Percentiles rank a stretch among this genome's conserved stretches.
phyloP scores from a whole-genome alignment of 2,329 filamentous ascomycete genomes.

The Microdochium nivale region DNA sequence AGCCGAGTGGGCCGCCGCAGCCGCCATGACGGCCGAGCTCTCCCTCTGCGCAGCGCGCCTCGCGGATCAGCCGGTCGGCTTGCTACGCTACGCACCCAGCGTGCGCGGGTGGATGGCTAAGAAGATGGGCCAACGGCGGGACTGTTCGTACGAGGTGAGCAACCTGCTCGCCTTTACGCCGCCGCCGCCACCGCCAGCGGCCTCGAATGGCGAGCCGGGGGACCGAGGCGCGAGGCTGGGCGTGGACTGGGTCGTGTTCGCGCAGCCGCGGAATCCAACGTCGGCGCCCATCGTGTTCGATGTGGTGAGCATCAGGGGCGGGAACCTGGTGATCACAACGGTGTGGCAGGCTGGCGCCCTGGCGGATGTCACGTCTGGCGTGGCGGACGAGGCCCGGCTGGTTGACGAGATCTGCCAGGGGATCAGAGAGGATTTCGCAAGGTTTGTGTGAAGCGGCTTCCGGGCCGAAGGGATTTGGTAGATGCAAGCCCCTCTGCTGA shows the following conservation, averaged over 20 bases:
- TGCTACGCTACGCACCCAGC: slow-evolving; percentile 30
- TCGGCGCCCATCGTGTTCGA: slow-evolving; percentile 30
- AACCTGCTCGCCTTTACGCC: slow-evolving; percentile 29
- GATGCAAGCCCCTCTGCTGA: too few species aligned
- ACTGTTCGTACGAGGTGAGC: slow-evolving; percentile 34
- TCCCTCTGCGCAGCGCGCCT: slow-evolving; percentile 16
- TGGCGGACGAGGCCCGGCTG: slow-evolving; percentile 15
- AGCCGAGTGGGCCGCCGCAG: slow-evolving; percentile 24
- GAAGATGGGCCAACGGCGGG: slow-evolving; percentile 26
- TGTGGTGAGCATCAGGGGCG: slow-evolving; percentile 27
- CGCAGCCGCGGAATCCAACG: slow-evolving; percentile 29
- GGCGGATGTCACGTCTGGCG: slow-evolving; percentile 14
- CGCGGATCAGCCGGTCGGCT: slow-evolving; percentile 23
- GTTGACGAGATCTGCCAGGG: slow-evolving; percentile 5
- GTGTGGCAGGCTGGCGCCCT: slow-evolving; percentile 34
- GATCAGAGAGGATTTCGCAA: slow-evolving; percentile 4
- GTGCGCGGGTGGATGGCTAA: slow-evolving; percentile 28
- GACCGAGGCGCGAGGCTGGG: slow-evolving; percentile 11
- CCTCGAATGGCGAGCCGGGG: not conserved
- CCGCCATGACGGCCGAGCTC: slow-evolving; percentile 20
- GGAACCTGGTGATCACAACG: slow-evolving; percentile 25
- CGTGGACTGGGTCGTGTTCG: slow-evolving; percentile 27
- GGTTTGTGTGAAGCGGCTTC: not conserved
- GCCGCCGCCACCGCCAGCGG: slow-evolving; percentile 8
- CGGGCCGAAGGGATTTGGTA: too few species aligned